Percentiles rank a stretch among this genome's conserved stretches.
Conservation (phyloP, 1,284 basidiomycete species). For the Peniophora sp. region DNA sequence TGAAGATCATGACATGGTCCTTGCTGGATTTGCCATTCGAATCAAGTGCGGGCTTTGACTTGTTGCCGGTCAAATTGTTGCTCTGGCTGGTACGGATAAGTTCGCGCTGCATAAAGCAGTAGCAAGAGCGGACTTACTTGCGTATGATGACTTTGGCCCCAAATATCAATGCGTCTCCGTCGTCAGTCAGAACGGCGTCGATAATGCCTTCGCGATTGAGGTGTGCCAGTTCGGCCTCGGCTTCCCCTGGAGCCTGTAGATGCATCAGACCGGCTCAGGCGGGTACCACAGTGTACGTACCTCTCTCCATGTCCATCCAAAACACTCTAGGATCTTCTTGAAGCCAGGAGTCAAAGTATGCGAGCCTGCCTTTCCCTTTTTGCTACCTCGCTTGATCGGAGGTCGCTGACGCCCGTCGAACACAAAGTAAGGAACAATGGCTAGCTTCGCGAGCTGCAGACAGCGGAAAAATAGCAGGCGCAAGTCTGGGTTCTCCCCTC, state of each 20-base stretch:
- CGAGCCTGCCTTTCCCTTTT: conserved; percentile 52
- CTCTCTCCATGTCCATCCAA: conserved; percentile 82
- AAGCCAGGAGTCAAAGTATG: conserved; percentile 65
- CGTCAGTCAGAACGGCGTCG: conserved; percentile 89
- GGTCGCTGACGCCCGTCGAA: conserved; percentile 91
- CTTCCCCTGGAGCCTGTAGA: conserved; percentile 82
- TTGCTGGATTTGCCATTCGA: conserved; percentile 29
- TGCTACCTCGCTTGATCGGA: conserved; percentile 62
- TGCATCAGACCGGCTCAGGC: neutral
- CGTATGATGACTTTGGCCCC: conserved; percentile 79
- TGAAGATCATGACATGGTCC: conserved; percentile 44
- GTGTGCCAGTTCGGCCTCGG: conserved; percentile 92
- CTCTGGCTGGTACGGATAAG: conserved; percentile 24
- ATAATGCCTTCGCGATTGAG: conserved; percentile 77
- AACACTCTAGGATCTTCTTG: conserved; percentile 79
- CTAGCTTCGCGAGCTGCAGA: conserved; percentile 66
- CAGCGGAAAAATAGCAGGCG: conserved; percentile 72
- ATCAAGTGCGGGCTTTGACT: conserved; percentile 27
- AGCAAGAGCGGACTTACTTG: conserved; percentile 34
- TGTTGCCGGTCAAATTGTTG: conserved; percentile 35
- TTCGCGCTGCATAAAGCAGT: no score
- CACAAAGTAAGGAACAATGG: conserved; percentile 85
- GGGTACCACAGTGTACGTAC: conserved; percentile 39
- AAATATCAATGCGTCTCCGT: conserved; percentile 89
- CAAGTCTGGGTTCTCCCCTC: conserved; percentile 77